These are phyloP conservation scores for Apiospora marii DNA, from an alignment of 2,329 filamentous ascomycete species.

Conservation along the genomic window DNA sequence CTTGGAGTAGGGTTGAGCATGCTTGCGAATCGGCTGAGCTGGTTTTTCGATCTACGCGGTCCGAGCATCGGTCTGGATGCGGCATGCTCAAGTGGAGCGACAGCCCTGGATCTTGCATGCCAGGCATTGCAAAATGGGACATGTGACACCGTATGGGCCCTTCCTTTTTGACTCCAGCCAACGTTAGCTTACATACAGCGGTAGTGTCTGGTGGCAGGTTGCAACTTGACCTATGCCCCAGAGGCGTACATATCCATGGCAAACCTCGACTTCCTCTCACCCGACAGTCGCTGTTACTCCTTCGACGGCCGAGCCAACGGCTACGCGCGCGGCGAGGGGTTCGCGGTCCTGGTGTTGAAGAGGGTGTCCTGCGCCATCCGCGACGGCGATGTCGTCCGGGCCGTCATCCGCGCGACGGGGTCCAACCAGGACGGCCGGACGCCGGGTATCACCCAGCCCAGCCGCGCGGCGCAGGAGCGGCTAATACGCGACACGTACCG, in stretches of 20 bases:
- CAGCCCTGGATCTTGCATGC: constrained; percentile 43
- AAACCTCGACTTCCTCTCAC: too few species aligned
- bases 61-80: constrained; percentile 54
- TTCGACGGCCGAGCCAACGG: constrained; percentile 34
- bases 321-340: constrained; percentile 34
- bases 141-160: too few species aligned
- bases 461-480: constrained; percentile 35
- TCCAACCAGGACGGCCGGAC: constrained; percentile 35
- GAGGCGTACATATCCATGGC: too few species aligned
- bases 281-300: constrained; percentile 33
- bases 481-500: constrained; percentile 36
- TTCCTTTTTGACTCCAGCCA: too few species aligned
- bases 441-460: constrained; percentile 33
- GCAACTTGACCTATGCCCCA: too few species aligned
- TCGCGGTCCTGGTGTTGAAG: constrained; percentile 30
- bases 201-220: too few species aligned
- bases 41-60: constrained; percentile 48
- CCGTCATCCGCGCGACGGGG: constrained; percentile 34
- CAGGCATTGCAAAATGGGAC: too few species aligned
- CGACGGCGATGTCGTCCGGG: constrained; percentile 33
- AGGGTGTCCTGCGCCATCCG: constrained; percentile 34
- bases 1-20: constrained; percentile 44
- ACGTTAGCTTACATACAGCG: too few species aligned
- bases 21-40: constrained; percentile 37
- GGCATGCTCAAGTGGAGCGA: constrained; percentile 52